Conservation (phyloP, 306 rosid species). For the Lathyrus aphaca region DNA sequence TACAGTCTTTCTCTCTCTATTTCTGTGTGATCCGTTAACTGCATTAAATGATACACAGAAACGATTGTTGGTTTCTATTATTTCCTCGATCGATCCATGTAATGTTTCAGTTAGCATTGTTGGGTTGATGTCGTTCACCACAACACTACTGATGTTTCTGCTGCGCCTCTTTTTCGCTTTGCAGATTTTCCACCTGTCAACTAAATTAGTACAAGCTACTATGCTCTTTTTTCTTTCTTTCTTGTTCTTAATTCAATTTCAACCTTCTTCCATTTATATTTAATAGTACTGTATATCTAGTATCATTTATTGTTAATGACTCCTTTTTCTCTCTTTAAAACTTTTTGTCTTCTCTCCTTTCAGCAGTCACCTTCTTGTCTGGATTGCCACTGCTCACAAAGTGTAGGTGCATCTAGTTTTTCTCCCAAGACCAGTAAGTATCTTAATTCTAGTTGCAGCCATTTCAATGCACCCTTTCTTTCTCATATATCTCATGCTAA, state of each 20-base stretch:
- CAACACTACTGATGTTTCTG: conserved; percentile 39
- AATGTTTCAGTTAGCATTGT: conserved; percentile 48
- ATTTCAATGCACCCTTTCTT: no score
- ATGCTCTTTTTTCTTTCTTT: conserved; percentile 1
- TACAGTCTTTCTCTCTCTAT: conserved; percentile 25
- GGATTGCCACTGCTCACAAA: conserved; percentile 36
- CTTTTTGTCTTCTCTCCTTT: conserved; percentile 41
- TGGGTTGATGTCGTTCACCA: conserved; percentile 48
- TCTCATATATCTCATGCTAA: no score
- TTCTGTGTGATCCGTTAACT: conserved; percentile 6
- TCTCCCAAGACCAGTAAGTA: conserved; percentile 25
- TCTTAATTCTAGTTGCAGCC: not conserved
- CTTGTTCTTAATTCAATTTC: not conserved
- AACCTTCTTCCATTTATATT: no score
- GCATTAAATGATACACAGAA: conserved; percentile 48
- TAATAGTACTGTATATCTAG: not conserved
- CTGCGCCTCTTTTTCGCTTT: conserved; percentile 57
- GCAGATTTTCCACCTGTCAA: conserved; percentile 56
- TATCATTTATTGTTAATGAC: conserved; percentile 23
- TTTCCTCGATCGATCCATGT: conserved; percentile 24
- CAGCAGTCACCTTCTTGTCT: conserved; percentile 40
- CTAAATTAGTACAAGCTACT: conserved; percentile 4
- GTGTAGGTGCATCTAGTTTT: not conserved
- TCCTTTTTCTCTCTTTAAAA: not conserved
- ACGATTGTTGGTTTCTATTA: conserved; percentile 47